These are phyloP conservation scores for Candida silvicultrix DNA, from an alignment of 805 yeast genomes.

Conservation along the genomic window DNA sequence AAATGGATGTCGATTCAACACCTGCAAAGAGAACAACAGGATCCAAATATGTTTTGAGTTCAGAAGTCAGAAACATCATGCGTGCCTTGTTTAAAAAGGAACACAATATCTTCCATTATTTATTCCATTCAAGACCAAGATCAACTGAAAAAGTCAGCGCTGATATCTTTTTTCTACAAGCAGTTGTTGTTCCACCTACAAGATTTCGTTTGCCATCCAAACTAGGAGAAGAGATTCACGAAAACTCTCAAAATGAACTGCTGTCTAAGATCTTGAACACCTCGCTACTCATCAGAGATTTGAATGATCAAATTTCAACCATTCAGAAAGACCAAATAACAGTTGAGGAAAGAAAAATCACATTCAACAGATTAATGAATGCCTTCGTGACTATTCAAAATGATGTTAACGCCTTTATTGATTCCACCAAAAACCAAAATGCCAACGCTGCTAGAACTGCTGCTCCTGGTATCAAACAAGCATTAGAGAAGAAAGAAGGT, in stretches of 20 bases:
- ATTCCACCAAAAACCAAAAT: constrained; percentile 82
- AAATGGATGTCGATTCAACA: constrained; percentile 24
- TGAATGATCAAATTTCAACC: constrained; percentile 74
- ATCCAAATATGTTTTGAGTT: constrained; percentile 78
- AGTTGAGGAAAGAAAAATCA: constrained; percentile 64
- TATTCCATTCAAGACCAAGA: constrained; percentile 80
- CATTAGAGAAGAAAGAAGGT: constrained; percentile 97
- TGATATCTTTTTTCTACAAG: constrained; percentile 85
- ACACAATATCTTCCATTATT: constrained; percentile 54
- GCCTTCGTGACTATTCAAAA: constrained; percentile 92
- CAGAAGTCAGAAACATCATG: constrained; percentile 79
- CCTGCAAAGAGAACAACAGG: constrained; percentile 45
- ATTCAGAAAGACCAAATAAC: constrained; percentile 53
- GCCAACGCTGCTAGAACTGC: constrained; percentile 57
- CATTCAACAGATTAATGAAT: constrained; percentile 89
- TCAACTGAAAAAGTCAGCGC: constrained; percentile 43
- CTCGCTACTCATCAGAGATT: constrained; percentile 75
- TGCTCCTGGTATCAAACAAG: constrained; percentile 95
- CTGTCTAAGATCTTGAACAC: constrained; percentile 77
- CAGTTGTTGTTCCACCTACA: constrained; percentile 91
- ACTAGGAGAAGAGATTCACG: constrained; percentile 94
- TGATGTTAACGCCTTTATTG: constrained; percentile 91
- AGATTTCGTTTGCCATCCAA: constrained; percentile 96
- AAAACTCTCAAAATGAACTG: constrained; percentile 87
- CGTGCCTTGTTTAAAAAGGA: constrained; percentile 73